Evolutionary conservation across 805 yeast species (phyloP).

Genomic region (Sporopachydermia lactativora): DNA sequence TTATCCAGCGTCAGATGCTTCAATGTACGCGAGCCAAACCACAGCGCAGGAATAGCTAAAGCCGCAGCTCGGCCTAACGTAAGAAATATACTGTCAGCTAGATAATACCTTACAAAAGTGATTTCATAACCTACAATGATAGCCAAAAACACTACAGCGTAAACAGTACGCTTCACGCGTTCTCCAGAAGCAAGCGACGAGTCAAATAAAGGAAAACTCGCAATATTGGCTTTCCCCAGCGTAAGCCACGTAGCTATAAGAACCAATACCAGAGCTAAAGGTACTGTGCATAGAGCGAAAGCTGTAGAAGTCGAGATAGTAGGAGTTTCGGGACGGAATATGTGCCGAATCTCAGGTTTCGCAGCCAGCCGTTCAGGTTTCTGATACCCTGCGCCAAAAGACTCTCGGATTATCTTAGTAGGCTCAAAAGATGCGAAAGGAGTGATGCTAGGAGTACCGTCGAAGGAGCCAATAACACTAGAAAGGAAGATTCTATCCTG

Average conservation of each 20-base stretch:
- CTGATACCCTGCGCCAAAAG: neutral
- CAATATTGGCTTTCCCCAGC: neutral
- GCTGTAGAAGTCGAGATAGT: conserved; percentile 41
- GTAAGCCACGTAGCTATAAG: conserved; percentile 31
- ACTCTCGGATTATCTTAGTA: neutral
- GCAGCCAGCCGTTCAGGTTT: conserved; percentile 15
- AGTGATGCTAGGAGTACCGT: neutral
- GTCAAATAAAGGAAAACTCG: neutral
- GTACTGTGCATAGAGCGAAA: conserved; percentile 30
- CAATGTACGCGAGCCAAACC: conserved; percentile 54
- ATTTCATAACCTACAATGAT: conserved; percentile 37
- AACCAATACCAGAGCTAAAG: conserved; percentile 26
- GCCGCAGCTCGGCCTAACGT: conserved; percentile 34
- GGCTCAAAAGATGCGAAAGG: neutral
- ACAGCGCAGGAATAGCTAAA: conserved; percentile 38
- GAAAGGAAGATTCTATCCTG: neutral
- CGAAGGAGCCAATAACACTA: neutral
- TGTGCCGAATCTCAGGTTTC: conserved; percentile 48
- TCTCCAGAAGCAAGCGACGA: neutral
- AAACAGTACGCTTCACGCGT: conserved; percentile 18
- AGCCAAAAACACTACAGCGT: conserved; percentile 31
- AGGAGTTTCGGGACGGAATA: conserved; percentile 39
- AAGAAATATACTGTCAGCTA: conserved; percentile 44
- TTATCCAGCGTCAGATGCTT: conserved; percentile 9
- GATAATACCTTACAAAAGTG: conserved; percentile 42